These are phyloP conservation scores for Pseudonectria buxi DNA, from an alignment of 2,329 filamentous ascomycete genomes.

Conservation along the genomic window DNA sequence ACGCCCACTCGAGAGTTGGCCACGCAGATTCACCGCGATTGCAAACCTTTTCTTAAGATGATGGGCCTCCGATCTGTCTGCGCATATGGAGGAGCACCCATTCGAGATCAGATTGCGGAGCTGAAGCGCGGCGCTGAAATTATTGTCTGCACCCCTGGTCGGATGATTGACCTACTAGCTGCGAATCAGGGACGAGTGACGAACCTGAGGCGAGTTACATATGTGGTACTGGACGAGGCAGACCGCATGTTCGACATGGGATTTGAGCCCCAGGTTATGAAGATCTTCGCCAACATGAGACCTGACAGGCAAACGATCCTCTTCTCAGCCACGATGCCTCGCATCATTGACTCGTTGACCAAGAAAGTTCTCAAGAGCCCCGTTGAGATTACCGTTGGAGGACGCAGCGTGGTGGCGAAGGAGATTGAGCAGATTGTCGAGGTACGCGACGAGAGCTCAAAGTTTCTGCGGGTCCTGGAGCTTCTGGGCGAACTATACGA, in stretches of 20 bases:
- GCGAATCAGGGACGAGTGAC: constrained; percentile 93
- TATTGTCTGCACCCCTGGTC: constrained; percentile 88
- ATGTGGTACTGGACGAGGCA: constrained; percentile 92
- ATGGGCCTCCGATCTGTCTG: constrained; percentile 81
- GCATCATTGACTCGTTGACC: constrained; percentile 83
- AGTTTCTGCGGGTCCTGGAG: constrained; percentile 78
- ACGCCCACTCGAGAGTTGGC: constrained; percentile 92
- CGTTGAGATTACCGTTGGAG: constrained; percentile 87
- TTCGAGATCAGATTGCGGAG: constrained; percentile 96
- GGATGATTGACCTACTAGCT: constrained; percentile 90
- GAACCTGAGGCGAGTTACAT: constrained; percentile 81
- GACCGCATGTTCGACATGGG: constrained; percentile 99
- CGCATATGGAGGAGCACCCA: constrained; percentile 89
- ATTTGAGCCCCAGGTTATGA: constrained; percentile 96
- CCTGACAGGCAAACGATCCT: constrained; percentile 90
- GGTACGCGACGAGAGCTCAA: constrained; percentile 71
- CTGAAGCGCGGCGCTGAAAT: constrained; percentile 93
- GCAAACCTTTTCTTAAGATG: constrained; percentile 87
- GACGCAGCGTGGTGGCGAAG: constrained; percentile 76
- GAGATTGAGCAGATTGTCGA: constrained; percentile 94
- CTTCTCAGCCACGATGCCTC: constrained; percentile 94
- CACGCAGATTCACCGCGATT: constrained; percentile 88
- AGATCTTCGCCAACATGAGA: constrained; percentile 85
- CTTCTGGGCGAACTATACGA: constrained; percentile 82
- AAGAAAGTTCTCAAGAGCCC: constrained; percentile 82